These are phyloP conservation scores for Mortierella sp. DNA, from an alignment of 371 early-diverging fungal genomes.

Conservation along the genomic window DNA sequence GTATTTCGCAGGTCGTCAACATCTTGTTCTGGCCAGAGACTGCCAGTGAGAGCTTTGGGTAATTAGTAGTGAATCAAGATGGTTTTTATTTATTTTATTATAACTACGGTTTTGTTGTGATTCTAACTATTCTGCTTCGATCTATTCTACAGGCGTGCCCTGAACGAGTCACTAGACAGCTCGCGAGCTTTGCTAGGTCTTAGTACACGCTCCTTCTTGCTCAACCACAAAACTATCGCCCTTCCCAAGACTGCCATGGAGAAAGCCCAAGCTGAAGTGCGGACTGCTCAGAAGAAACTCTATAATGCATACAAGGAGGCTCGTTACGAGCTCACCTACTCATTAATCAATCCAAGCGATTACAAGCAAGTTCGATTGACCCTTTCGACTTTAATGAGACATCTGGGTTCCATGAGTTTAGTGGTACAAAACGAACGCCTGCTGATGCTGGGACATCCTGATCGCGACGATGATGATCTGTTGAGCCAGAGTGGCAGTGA, in stretches of 20 bases:
- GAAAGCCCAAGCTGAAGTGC: slow-evolving; percentile 45
- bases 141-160: slow-evolving; percentile 49
- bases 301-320: slow-evolving; percentile 50
- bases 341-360: slow-evolving; percentile 44
- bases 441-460: slow-evolving; percentile 52
- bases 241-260: slow-evolving; percentile 41
- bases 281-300: slow-evolving; percentile 47
- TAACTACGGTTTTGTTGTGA: no score
- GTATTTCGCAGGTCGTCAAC: slow-evolving; percentile 28
- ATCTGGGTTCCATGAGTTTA: slow-evolving; percentile 53
- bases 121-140: no score
- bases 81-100: no score
- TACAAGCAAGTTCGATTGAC: slow-evolving; percentile 51
- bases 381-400: slow-evolving; percentile 46
- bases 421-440: slow-evolving; percentile 55
- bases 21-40: slow-evolving; percentile 53
- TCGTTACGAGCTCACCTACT: slow-evolving; percentile 54
- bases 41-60: slow-evolving; percentile 53
- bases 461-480: slow-evolving; percentile 48
- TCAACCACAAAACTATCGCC: slow-evolving; percentile 51
- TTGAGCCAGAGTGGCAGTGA: background rate
- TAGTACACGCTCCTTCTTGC: slow-evolving; percentile 47
- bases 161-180: slow-evolving; percentile 50
- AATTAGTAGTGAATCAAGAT: no score
- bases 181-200: slow-evolving; percentile 41